Evolutionary conservation across 2,329 filamentous ascomycete species (phyloP).

Genomic region (Nothopassalora personata): DNA sequence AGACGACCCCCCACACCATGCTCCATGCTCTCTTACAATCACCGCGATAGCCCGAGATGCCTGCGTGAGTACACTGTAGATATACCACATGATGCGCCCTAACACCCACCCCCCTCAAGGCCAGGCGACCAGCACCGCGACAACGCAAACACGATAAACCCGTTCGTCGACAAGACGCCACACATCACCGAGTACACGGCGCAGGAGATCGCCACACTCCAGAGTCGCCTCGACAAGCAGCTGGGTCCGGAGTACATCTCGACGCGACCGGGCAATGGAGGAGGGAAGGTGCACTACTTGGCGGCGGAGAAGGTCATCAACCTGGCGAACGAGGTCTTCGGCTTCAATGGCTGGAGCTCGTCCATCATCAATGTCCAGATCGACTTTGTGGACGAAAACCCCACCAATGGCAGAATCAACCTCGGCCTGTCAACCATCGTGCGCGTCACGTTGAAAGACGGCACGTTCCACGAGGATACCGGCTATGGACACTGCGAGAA

Average conservation of each 20-base stretch:
- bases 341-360: conserved; percentile 96
- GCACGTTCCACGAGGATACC: conserved; percentile 96
- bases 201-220: conserved; percentile 81
- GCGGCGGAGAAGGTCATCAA: conserved; percentile 96
- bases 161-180: conserved; percentile 68
- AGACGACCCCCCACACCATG: conserved; percentile 4
- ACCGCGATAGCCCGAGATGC: conserved; percentile 23
- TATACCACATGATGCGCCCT: neutral
- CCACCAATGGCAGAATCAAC: conserved; percentile 70
- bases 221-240: conserved; percentile 82
- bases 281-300: conserved; percentile 85
- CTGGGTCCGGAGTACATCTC: conserved; percentile 96
- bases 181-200: conserved; percentile 78
- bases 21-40: neutral
- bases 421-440: conserved; percentile 87
- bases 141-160: conserved; percentile 54
- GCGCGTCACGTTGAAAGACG: conserved; percentile 82
- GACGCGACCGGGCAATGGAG: conserved; percentile 72
- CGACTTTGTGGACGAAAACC: conserved; percentile 88
- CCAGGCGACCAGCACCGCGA: conserved; percentile 35
- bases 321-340: conserved; percentile 90
- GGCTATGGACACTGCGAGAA: conserved; percentile 97
- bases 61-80: conserved; percentile 22
- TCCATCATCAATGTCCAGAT: conserved; percentile 92
- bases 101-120: conserved; percentile 15